Conservation (phyloP, 1,284 basidiomycete genomes). For the Meira miltonrushii region DNA sequence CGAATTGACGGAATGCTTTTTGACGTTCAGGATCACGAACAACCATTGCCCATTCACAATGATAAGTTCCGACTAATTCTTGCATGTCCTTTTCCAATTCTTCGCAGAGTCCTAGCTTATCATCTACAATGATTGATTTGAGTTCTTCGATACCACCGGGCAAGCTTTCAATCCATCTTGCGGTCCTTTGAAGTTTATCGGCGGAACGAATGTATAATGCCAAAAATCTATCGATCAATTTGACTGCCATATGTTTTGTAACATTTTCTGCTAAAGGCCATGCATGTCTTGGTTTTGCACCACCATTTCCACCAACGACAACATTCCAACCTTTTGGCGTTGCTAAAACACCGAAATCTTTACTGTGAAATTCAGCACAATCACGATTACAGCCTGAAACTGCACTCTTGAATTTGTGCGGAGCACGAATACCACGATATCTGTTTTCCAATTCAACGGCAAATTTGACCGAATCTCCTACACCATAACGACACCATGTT, state of each 20-base stretch:
- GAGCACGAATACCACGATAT: slow-evolving; percentile 66
- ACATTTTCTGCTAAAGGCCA: slow-evolving; percentile 57
- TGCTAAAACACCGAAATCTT: slow-evolving; percentile 73
- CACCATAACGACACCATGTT: slow-evolving; percentile 69
- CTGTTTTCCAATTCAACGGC: slow-evolving; percentile 69
- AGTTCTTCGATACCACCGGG: slow-evolving; percentile 67
- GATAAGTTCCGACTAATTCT: slow-evolving; percentile 63
- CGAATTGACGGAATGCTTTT: slow-evolving; percentile 65
- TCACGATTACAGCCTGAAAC: slow-evolving; percentile 61
- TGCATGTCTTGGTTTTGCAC: slow-evolving; percentile 63
- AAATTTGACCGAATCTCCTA: slow-evolving; percentile 70
- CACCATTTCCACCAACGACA: slow-evolving; percentile 70
- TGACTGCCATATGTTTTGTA: slow-evolving; percentile 54
- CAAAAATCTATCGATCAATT: slow-evolving; percentile 66
- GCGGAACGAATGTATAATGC: slow-evolving; percentile 68
- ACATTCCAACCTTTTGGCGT: slow-evolving; percentile 64
- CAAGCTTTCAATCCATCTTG: slow-evolving; percentile 69
- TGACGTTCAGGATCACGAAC: slow-evolving; percentile 61
- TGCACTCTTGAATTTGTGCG: slow-evolving; percentile 73
- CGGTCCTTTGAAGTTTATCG: slow-evolving; percentile 60
- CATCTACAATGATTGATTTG: slow-evolving; percentile 65
- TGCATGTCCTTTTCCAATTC: slow-evolving; percentile 70
- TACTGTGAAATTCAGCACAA: slow-evolving; percentile 63
- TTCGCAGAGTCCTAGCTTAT: slow-evolving; percentile 68
- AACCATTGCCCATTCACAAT: slow-evolving; percentile 68